Conservation (phyloP, 257 asterid species). For the Parsonsia alboflavescens region DNA sequence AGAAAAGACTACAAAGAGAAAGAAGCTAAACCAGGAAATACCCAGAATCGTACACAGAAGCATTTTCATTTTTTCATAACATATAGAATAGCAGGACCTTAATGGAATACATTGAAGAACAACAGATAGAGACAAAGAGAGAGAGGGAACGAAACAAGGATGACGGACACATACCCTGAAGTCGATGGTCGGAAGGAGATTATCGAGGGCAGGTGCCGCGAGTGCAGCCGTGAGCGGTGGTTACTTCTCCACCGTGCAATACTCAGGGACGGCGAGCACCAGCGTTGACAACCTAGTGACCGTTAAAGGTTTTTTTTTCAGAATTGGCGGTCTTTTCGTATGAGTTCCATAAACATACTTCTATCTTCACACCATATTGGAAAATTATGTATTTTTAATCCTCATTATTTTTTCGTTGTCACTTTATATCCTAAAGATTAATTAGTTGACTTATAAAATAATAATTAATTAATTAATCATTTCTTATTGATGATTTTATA, state of each 20-base stretch:
- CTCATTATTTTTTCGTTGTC: no score
- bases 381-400: no score
- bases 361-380: no score
- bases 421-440: no score
- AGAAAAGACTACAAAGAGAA: neutral
- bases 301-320: neutral
- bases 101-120: no score
- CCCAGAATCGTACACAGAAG: neutral
- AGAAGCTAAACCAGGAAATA: neutral
- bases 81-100: neutral
- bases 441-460: no score
- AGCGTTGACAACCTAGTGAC: neutral
- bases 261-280: neutral
- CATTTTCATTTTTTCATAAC: neutral
- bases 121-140: no score
- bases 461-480: no score
- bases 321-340: neutral
- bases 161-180: neutral
- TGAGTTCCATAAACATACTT: no score
- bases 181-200: neutral
- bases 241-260: neutral
- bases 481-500: no score
- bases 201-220: neutral
- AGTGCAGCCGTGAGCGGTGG: neutral
- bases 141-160: no score